Base-by-base conservation (phyloP, 2,329 filamentous ascomycete species). In the Dactylellina sp. region DNA sequence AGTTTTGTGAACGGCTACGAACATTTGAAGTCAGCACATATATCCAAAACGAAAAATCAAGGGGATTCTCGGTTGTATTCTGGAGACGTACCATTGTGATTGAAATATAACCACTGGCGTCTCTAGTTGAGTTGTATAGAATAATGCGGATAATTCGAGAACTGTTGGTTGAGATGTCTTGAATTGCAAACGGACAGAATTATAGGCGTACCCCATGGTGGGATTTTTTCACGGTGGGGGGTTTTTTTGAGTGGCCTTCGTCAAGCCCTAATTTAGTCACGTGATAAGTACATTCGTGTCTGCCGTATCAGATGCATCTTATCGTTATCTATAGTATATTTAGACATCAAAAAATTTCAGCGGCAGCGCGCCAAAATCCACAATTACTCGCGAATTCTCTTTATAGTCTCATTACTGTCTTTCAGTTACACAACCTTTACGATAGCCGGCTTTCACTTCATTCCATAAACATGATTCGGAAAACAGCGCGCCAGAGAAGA, bases 1-100 rank as follows among this genome's bases (percentile, higher is more conserved):
- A 90, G 85, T 89, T 98, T 98, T 88, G 91, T 89, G 90, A 93
- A 94, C 85, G 88, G 83, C 93, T 97, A 20, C 4, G n/a, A 18
- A 9, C 11, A 28, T 14, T 16, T n/a, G n/a, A 53, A 16, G 56
- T 70, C 24, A 64, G 53, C 11, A 46, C 5, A n/a, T 42, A 20
- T 7, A 16, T 12, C 9, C 7, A 37, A 25, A 20, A 24, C 3
- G 18, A 50, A 18, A 18, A 25, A 12, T 9, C 37, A n/a, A 39
- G 32, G 20, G 25, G 35, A 18, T 9, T 1, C 46, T 37, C 3
- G n/a, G n/a, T 60, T 9, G 5, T 3, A 1, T 4, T 40, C 37
- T 4, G 12, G 2, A n/a, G n/a, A 22, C 5, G 37, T 60, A 72
- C 66, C 66, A 71, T 71, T 59, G 55, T 68, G 40, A 32, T 32